Base-by-base conservation (phyloP, 371 early-diverging fungal genomes). In the Mortierella sp. region DNA sequence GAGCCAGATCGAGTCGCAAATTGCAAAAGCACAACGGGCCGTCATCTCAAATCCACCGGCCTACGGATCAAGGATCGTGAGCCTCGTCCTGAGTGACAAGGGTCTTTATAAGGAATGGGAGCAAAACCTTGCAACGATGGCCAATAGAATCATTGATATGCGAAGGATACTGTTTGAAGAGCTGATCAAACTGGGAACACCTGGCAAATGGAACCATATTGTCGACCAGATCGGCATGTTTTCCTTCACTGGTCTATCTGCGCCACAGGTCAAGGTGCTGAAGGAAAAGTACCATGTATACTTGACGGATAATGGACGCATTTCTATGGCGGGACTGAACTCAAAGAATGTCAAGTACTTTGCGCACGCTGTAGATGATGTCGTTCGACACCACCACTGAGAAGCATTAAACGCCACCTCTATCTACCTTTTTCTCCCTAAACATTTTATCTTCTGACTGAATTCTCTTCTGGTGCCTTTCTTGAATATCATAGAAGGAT, bases 191-290 rank as follows among this genome's bases (percentile, higher is more conserved):
- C 81, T 94, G 44, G 80, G 87, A 32, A 97, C 99, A 1, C 97
- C 97, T n/a, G 99, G 97, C 41, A 90, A 86, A 24, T 98, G 99
- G 99, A 84, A 93, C 64, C 99, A 98, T 70, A 95, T 97, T 62
- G 82, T 90, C 4, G 89, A 93, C 63, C 99, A 98, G 81, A 97
- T 97, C 68, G 99, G 99, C 80, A 98, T 98, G 99, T 98, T 98
- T 68, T 91, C 92, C 7, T 98, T 90, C 83, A 97, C 99, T 8
- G 99, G 97, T 3, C 79, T 70, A 49, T 62, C 72, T 60, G 81
- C 81, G 31, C 49, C 79, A 9, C 93, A 95, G 70, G 95, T 93
- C 58, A 85, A 87, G 62, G 86, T 87, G 4, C 83, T 98, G 58
- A 87, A 85, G 55, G 89, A 92, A 26, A 89, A 95, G 76, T 94